Evolutionary conservation across 2,329 filamentous ascomycete genomes (phyloP).

Genomic region (Myriosclerotinia scirpicola): DNA sequence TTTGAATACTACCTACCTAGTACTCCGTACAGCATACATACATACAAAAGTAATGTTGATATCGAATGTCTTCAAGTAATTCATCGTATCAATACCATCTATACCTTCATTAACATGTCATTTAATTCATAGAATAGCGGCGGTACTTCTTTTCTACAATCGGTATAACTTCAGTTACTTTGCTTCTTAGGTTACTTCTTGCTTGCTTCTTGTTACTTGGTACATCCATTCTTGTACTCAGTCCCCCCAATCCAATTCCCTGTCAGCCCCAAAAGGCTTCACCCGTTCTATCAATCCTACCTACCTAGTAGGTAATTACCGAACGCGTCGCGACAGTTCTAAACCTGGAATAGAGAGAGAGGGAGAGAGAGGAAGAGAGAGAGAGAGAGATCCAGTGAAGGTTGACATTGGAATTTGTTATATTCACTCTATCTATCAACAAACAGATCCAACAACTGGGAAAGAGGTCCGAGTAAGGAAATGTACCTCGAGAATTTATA

Average conservation of each 20-base stretch:
- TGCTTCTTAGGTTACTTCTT: too few relatives aligned
- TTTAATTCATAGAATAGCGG: too few relatives aligned
- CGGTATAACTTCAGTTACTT: too few relatives aligned
- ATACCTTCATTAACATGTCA: too few relatives aligned
- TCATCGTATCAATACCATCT: too few relatives aligned
- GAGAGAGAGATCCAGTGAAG: background rate
- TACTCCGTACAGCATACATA: too few relatives aligned
- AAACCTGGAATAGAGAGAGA: background rate
- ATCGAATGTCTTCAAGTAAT: too few relatives aligned
- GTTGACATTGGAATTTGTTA: background rate
- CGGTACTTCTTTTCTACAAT: too few relatives aligned
- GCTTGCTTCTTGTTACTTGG: background rate
- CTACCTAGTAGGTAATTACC: slow-evolving; percentile 8
- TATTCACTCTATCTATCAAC: background rate
- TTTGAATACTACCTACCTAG: too few relatives aligned
- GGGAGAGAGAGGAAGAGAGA: too few relatives aligned
- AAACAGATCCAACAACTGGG: background rate
- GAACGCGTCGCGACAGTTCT: slow-evolving; percentile 29
- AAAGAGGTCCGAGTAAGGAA: background rate
- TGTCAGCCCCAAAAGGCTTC: slow-evolving; percentile 5
- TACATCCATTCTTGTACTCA: background rate
- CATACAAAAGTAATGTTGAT: too few relatives aligned
- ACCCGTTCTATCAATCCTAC: background rate
- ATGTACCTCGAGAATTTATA: background rate
- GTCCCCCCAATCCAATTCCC: background rate